phyloP scores from a whole-genome alignment of 192 early-diverging fungal species.

The Gigaspora rosea region DNA sequence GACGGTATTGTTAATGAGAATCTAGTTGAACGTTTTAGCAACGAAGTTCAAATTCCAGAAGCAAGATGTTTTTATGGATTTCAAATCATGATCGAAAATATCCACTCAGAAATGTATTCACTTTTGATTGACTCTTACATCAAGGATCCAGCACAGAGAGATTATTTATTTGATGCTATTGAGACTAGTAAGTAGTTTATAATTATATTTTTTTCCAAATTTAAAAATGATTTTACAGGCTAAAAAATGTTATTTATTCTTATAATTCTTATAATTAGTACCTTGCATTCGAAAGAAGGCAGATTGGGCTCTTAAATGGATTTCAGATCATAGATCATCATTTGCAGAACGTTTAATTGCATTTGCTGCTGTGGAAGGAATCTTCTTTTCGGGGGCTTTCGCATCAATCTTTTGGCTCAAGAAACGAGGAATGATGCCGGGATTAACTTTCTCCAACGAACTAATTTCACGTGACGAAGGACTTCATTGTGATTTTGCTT shows the following conservation, averaged over 20 bases:
- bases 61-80: conserved; percentile 95
- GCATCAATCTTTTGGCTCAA: conserved; percentile 99
- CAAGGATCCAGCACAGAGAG: conserved; percentile 78
- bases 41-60: conserved; percentile 92
- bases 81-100: conserved; percentile 99
- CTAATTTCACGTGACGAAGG: conserved; percentile 98
- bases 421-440: conserved; percentile 98
- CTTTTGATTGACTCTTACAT: conserved; percentile 95
- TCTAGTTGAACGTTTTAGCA: conserved; percentile 84
- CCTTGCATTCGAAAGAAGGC: conserved; percentile 97
- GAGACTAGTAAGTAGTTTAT: conserved; percentile 67
- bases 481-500: conserved; percentile 96
- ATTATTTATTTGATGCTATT: conserved; percentile 90
- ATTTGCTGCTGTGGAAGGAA: conserved; percentile 97
- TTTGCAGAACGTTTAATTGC: conserved; percentile 93
- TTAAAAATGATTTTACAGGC: neutral
- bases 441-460: conserved; percentile 97
- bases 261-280: conserved; percentile 49
- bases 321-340: conserved; percentile 71
- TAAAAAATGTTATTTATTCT: too few species aligned
- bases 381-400: conserved; percentile 98
- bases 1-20: conserved; percentile 98
- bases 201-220: conserved; percentile 6
- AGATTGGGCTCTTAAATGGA: conserved; percentile 96
- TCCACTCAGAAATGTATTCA: conserved; percentile 94